Percentiles rank a stretch among this genome's conserved stretches.
phyloP scores from a whole-genome alignment of 2,329 filamentous ascomycete genomes.

The Mollisia scopiformis region DNA sequence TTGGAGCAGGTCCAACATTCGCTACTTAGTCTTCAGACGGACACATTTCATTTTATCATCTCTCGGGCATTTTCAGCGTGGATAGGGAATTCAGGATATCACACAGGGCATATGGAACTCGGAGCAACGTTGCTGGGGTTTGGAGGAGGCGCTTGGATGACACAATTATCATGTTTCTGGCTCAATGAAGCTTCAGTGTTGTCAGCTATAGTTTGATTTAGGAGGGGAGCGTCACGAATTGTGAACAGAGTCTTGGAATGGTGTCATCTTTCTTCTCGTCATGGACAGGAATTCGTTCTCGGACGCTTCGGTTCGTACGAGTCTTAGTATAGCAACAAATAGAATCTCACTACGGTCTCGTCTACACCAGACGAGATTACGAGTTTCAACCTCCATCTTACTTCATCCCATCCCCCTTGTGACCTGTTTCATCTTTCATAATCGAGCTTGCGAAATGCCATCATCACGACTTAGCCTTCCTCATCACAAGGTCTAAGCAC shows the following conservation, averaged over 20 bases:
- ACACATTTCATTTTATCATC: conserved; percentile 14
- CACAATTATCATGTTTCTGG: conserved; percentile 17
- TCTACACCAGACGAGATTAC: conserved; percentile 2
- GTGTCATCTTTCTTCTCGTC: not conserved
- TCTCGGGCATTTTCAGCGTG: conserved; percentile 24
- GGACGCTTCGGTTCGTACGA: conserved; percentile 1
- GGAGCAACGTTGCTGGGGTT: conserved; percentile 12
- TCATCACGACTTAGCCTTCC: not conserved
- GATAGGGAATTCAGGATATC: conserved; percentile 13
- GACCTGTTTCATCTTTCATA: not conserved
- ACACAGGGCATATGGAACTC: conserved; percentile 12
- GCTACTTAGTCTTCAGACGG: conserved; percentile 17
- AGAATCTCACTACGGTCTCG: conserved; percentile 4
- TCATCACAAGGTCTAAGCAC: not conserved
- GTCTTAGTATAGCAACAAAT: conserved; percentile 11
- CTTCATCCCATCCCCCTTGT: conserved; percentile 1
- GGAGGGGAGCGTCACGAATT: not conserved
- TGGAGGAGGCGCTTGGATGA: conserved; percentile 19
- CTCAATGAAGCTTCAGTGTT: conserved; percentile 24
- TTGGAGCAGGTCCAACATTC: conserved; percentile 19
- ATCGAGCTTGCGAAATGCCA: not conserved
- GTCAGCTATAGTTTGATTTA: conserved; percentile 26
- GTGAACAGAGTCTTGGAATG: not conserved
- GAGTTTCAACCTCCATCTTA: conserved; percentile 12
- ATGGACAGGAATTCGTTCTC: not conserved